phyloP scores from a whole-genome alignment of 1,284 basidiomycete genomes.

The Omphalotus olearius region DNA sequence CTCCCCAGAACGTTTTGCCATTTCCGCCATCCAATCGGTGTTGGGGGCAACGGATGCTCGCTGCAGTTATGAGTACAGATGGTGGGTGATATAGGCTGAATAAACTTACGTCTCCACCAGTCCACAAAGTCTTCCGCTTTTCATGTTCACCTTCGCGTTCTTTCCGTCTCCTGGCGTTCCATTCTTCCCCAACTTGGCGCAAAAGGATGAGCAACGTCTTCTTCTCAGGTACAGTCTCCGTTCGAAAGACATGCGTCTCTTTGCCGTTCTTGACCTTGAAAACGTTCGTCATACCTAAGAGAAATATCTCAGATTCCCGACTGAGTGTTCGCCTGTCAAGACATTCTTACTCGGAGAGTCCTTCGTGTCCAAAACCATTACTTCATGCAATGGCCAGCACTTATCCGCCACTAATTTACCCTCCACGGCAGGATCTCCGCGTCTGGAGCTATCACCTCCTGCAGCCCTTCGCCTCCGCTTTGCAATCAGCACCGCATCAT shows the following conservation, averaged over 20 bases:
- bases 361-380: constrained; percentile 93
- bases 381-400: constrained; percentile 90
- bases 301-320: constrained; percentile 3
- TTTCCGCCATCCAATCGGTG: constrained; percentile 69
- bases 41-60: constrained; percentile 32
- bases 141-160: constrained; percentile 92
- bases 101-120: constrained; percentile 46
- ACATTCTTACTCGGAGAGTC: constrained; percentile 76
- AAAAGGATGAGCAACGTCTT: constrained; percentile 83
- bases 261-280: constrained; percentile 94
- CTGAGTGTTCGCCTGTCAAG: background rate
- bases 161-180: constrained; percentile 83
- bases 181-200: constrained; percentile 88
- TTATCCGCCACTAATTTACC: constrained; percentile 87
- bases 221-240: constrained; percentile 81
- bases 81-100: background rate
- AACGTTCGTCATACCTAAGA: constrained; percentile 85
- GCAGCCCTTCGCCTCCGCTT: constrained; percentile 47
- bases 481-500: constrained; percentile 89
- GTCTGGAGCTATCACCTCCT: constrained; percentile 30
- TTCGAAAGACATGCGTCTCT: constrained; percentile 91
- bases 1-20: constrained; percentile 52
- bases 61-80: constrained; percentile 19
- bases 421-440: constrained; percentile 20
- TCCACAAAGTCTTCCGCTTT: constrained; percentile 78